Percentiles rank a stretch among this genome's conserved stretches.
phyloP scores from a whole-genome alignment of 257 asterid genomes.

The Mitragyna speciosa region DNA sequence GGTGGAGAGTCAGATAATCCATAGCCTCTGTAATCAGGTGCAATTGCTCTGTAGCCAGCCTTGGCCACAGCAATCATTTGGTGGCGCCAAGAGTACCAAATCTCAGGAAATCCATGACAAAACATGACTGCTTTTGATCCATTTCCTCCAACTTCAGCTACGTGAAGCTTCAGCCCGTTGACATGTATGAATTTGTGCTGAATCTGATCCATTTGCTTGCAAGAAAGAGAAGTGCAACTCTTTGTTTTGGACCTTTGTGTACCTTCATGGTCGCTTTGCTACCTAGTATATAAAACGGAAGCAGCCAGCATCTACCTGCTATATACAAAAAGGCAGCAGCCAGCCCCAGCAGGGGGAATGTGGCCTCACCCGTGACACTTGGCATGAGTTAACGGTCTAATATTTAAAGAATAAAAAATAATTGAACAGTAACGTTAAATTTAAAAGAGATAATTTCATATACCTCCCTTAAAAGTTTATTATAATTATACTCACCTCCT shows the following conservation, averaged over 20 bases:
- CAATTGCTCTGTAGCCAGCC: slow-evolving; percentile 53
- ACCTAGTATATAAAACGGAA: too few relatives aligned
- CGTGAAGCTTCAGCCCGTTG: slow-evolving; percentile 31
- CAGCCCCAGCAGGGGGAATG: too few relatives aligned
- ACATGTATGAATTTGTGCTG: slow-evolving; percentile 28
- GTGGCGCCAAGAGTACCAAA: slow-evolving; percentile 43
- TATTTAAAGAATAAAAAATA: too few relatives aligned
- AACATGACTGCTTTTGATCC: slow-evolving; percentile 23
- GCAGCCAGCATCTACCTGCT: too few relatives aligned
- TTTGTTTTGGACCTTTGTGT: slow-evolving; percentile 20
- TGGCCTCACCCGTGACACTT: too few relatives aligned
- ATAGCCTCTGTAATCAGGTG: slow-evolving; percentile 62
- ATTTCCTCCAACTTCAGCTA: slow-evolving; percentile 26
- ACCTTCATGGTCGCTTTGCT: too few relatives aligned
- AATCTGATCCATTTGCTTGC: slow-evolving; percentile 29
- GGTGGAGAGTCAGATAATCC: slow-evolving; percentile 55
- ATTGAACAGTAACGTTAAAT: too few relatives aligned
- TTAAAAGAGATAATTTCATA: too few relatives aligned
- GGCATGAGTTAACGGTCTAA: too few relatives aligned
- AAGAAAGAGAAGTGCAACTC: slow-evolving; percentile 47
- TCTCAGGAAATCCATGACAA: slow-evolving; percentile 41
- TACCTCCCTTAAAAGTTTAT: too few relatives aligned
- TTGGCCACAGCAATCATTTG: slow-evolving; percentile 38
- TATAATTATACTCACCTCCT: too few relatives aligned
- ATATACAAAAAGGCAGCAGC: too few relatives aligned